Percentiles rank a stretch among this genome's conserved stretches.
Conservation (phyloP, 2,329 filamentous ascomycete species). For the Ascochyta lentis region DNA sequence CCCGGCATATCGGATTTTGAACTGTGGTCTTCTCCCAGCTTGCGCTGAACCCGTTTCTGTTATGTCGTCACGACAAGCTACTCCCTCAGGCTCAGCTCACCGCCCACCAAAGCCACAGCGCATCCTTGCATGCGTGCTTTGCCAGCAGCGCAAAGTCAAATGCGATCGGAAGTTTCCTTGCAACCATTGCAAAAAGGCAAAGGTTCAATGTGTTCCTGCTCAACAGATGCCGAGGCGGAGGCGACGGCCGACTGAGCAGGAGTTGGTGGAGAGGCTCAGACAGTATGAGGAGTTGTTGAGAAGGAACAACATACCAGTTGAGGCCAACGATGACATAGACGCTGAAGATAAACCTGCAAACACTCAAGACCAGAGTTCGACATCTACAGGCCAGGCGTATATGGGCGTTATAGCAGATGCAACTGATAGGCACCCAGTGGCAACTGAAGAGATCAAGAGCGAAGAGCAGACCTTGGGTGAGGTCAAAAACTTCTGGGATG, state of each 20-base stretch:
- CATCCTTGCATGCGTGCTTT: conserved; percentile 69
- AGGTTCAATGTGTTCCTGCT: conserved; percentile 48
- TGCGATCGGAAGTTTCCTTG: conserved; percentile 50
- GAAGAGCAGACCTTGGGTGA: conserved; percentile 7
- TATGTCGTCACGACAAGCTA: conserved; percentile 22
- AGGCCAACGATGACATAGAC: conserved; percentile 50
- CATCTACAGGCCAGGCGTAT: not conserved
- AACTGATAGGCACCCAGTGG: not conserved
- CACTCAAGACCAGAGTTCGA: not conserved
- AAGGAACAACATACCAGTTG: conserved; percentile 72
- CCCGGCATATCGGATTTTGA: not conserved
- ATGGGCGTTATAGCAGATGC: not conserved
- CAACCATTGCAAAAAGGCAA: conserved; percentile 38
- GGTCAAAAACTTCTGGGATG: conserved; percentile 32
- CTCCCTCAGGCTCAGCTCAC: conserved; percentile 3
- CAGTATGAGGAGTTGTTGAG: conserved; percentile 71
- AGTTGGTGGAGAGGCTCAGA: conserved; percentile 71
- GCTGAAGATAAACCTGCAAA: not conserved
- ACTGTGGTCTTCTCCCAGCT: not conserved
- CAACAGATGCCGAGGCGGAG: conserved; percentile 61
- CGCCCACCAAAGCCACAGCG: conserved; percentile 42
- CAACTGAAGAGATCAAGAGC: conserved; percentile 23
- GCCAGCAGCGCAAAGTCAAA: conserved; percentile 62
- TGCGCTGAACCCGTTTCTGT: not conserved
- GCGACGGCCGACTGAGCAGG: conserved; percentile 71